Evolutionary conservation across 768 basidiomycete species (phyloP).

Genomic region (Terana coerulea): DNA sequence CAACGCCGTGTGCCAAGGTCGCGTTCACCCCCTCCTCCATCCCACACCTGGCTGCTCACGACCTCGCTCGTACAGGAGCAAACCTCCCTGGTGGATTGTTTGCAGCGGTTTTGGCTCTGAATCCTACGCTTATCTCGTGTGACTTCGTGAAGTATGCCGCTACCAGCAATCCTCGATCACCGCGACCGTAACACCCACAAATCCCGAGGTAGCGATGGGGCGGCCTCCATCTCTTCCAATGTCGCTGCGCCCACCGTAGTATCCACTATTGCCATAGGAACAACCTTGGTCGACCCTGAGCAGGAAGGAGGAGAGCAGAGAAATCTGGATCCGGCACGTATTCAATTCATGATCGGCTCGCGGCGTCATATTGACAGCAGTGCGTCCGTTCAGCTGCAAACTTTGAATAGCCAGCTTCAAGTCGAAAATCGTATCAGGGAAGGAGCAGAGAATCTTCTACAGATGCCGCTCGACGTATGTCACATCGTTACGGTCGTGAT

Average conservation of each 20-base stretch:
- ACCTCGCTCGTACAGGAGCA: too few relatives aligned
- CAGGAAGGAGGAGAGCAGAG: slow-evolving; percentile 1
- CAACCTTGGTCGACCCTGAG: slow-evolving; percentile 2
- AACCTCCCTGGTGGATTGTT: too few relatives aligned
- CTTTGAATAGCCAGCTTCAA: slow-evolving; percentile 62
- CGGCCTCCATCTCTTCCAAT: slow-evolving; percentile 5
- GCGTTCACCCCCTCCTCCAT: too few relatives aligned
- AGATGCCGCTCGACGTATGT: slow-evolving; percentile 56
- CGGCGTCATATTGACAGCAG: background rate
- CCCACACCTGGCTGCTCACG: too few relatives aligned
- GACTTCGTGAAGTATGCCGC: slow-evolving; percentile 3
- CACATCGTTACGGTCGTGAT: background rate
- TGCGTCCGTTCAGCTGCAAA: slow-evolving; percentile 45
- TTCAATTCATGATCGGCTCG: background rate
- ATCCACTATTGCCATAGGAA: background rate
- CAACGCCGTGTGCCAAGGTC: too few relatives aligned
- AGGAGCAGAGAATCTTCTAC: slow-evolving; percentile 87
- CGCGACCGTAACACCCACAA: slow-evolving; percentile 12
- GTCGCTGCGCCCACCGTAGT: background rate
- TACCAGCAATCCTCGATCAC: slow-evolving; percentile 3
- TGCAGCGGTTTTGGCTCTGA: too few relatives aligned
- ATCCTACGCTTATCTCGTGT: too few relatives aligned
- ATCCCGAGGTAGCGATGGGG: slow-evolving; percentile 13
- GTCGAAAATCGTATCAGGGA: slow-evolving; percentile 83
- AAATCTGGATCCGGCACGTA: slow-evolving; percentile 8